Percentiles rank a stretch among this genome's conserved stretches.
These are phyloP conservation scores for Sclerotinia trifoliorum DNA, from an alignment of 2,329 filamentous ascomycete species.

Conservation along the genomic window DNA sequence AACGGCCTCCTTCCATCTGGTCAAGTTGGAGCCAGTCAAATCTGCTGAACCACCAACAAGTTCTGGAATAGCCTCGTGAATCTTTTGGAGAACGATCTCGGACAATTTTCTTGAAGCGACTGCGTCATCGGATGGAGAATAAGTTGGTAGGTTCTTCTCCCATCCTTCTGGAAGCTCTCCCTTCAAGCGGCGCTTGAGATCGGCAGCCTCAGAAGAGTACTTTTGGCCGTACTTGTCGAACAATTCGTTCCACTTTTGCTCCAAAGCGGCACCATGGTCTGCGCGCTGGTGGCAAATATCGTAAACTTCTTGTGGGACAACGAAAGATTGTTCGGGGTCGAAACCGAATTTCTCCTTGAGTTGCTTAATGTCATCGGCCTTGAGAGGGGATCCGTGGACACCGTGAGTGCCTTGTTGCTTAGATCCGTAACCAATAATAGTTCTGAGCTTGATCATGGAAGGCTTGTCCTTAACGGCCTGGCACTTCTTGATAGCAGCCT, in stretches of 20 bases:
- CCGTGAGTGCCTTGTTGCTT: conserved; percentile 88
- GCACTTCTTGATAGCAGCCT: conserved; percentile 81
- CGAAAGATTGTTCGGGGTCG: conserved; percentile 89
- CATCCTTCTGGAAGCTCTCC: conserved; percentile 91
- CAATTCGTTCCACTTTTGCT: conserved; percentile 94
- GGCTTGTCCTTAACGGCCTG: conserved; percentile 94
- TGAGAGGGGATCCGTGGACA: conserved; percentile 94
- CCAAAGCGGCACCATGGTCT: conserved; percentile 79
- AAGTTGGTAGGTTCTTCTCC: conserved; percentile 90
- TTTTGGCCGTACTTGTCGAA: conserved; percentile 81
- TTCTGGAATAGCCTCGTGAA: conserved; percentile 81
- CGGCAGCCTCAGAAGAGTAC: conserved; percentile 74
- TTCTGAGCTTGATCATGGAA: conserved; percentile 92
- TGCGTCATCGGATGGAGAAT: conserved; percentile 81
- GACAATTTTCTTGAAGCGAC: conserved; percentile 95
- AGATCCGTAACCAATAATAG: conserved; percentile 96
- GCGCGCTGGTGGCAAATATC: conserved; percentile 84
- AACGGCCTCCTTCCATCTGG: conserved; percentile 92
- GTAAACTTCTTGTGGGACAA: conserved; percentile 91
- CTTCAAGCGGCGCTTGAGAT: conserved; percentile 76
- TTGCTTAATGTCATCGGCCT: conserved; percentile 89
- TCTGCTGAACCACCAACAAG: conserved; percentile 95
- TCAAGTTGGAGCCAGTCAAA: conserved; percentile 98
- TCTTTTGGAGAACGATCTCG: conserved; percentile 86
- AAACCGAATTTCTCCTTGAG: conserved; percentile 96